Base-by-base conservation (phyloP, 2,329 filamentous ascomycete species). In the Phoma herbarum region DNA sequence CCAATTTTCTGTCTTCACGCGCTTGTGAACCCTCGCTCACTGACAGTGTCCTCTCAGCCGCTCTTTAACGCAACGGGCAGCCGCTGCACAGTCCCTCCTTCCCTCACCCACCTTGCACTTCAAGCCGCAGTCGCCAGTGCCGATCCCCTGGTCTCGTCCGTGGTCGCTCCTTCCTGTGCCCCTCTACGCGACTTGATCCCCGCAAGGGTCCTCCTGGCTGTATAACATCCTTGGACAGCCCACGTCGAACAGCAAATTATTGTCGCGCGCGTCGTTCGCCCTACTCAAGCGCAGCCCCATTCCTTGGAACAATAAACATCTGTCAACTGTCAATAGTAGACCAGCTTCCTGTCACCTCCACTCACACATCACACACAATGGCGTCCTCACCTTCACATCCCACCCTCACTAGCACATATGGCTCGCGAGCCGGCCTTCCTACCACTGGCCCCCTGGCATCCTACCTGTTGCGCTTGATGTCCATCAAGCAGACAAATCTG, bases 401-500 rank as follows among this genome's bases (percentile, higher is more conserved):
- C 25, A 68, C 64, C 53, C 61, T 77, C 58, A 78, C 79, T 64
- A 73, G 74, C 67, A 77, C 74, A 52, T 84, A 82, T 73, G 74
- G 75, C 53, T 75, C 80, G 60, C 81, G 82, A 59, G 79, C 82
- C 44, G 70, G 75, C 16, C 72, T 79, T 26, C 72, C 79, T 29
- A 75, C 75, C 44, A 77, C 78, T 35, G 77, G 77, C 2, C 79
- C 81, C 3, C 75, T 84, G 43, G 79, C 81, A 4, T 71, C 78
- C 1, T 84, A 83, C 68, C 77, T 84, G 31, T 72, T 83, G 47
- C 79, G 78, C 39, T 74, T 84, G 48, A 81, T 83, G 26, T 77
- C 81, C 49, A 75, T 81, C 66, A 84, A 84, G 71, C 75, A 77
- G 56, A 81, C 81, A 3, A 84, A 84, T 60, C 77, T 84, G 33